Conservation (phyloP, 768 basidiomycete species). For the Cyclocybe cylindracea region DNA sequence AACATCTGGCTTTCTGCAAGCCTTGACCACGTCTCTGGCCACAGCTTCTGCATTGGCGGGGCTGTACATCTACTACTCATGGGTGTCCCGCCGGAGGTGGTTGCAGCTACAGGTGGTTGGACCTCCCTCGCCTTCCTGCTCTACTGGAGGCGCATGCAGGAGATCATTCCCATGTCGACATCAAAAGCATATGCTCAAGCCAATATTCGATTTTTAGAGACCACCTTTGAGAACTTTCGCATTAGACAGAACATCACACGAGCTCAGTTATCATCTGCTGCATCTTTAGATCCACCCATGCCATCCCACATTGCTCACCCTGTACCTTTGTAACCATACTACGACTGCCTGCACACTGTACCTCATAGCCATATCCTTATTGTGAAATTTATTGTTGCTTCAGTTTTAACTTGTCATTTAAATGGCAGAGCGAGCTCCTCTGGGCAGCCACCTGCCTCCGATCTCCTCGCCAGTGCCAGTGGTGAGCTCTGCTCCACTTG, state of each 20-base stretch:
- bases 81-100: constrained; percentile 30
- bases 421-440: too few relatives aligned
- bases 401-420: too few relatives aligned
- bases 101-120: constrained; percentile 30
- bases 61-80: constrained; percentile 26
- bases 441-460: not conserved
- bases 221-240: too few relatives aligned
- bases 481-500: constrained; percentile 5
- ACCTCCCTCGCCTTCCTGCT: constrained; percentile 32
- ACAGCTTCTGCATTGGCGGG: constrained; percentile 36
- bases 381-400: too few relatives aligned
- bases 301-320: too few relatives aligned
- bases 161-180: constrained; percentile 16
- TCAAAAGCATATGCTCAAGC: constrained; percentile 15
- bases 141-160: constrained; percentile 31
- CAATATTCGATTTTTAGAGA: too few relatives aligned
- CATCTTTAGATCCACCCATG: too few relatives aligned
- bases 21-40: constrained; percentile 19
- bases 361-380: too few relatives aligned
- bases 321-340: too few relatives aligned
- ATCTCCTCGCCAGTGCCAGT: not conserved
- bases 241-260: too few relatives aligned
- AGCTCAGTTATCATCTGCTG: too few relatives aligned
- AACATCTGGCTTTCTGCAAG: not conserved
- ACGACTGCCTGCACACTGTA: too few relatives aligned